Percentiles rank a stretch among this genome's conserved stretches.
phyloP scores from a whole-genome alignment of 2,329 filamentous ascomycete species.

The Colletotrichum caudatum region DNA sequence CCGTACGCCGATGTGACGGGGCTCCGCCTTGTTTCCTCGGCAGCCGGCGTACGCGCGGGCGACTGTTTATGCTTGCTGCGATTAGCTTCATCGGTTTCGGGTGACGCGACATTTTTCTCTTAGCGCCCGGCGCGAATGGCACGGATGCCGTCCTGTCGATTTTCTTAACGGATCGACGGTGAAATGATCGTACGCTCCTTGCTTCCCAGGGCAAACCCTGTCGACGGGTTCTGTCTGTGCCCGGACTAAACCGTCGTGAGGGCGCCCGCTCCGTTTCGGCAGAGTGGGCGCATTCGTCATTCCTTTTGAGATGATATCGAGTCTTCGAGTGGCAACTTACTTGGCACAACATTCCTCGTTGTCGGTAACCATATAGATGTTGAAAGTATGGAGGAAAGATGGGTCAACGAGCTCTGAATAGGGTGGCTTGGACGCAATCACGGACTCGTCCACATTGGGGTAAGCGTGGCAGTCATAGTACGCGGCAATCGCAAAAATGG shows the following conservation, averaged over 20 bases:
- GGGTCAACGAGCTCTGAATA: fast-evolving
- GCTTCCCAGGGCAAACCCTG: not conserved
- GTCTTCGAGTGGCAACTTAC: not conserved
- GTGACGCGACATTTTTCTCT: too few relatives aligned
- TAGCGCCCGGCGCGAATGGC: not conserved
- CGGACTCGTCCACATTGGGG: fast-evolving
- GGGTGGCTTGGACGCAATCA: not conserved
- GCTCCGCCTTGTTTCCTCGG: not conserved
- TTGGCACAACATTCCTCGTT: not conserved
- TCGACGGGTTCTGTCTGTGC: not conserved
- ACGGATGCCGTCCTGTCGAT: not conserved
- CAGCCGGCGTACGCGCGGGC: too few relatives aligned
- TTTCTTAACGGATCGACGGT: too few relatives aligned
- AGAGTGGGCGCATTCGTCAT: not conserved
- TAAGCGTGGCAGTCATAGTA: not conserved
- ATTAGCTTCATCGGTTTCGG: not conserved
- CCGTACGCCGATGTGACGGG: not conserved
- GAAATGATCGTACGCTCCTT: not conserved
- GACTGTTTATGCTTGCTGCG: not conserved
- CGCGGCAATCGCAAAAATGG: not conserved
- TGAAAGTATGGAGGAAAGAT: not conserved
- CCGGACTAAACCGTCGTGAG: not conserved
- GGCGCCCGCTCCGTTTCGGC: not conserved
- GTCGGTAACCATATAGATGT: not conserved
- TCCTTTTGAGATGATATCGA: not conserved